Base-by-base conservation (phyloP, 768 basidiomycete species). In the Trametes punicea region DNA sequence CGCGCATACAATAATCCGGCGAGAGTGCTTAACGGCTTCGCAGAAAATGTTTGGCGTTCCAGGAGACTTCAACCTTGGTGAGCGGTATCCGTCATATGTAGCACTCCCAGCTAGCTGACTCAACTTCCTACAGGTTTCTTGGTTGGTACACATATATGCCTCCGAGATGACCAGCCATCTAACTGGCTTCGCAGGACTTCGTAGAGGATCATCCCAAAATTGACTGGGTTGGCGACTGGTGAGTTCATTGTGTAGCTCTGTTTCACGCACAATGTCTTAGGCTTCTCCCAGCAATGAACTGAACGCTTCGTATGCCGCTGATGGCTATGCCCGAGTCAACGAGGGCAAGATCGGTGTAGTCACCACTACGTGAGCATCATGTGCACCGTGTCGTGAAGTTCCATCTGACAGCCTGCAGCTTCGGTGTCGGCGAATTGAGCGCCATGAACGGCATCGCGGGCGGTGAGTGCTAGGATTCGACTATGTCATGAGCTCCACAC, bases 351-450 rank as follows among this genome's bases (percentile, higher is more conserved):
- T 92, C 45, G 90, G 89, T 46, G 90, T 84, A 7, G 70, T 93
- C 4, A 70, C 81, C 29, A 96, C 94, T 10, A 97, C 88, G 86
- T 87, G 63, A n/a, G 75, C 65, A 0, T 20, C 2, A 13, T 7
- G 6, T 13, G 29, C 30, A n/a, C 15, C 2, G n/a, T 11, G n/a
- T 4, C 18, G 2, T 33, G 4, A 16, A 23, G 8, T 2, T 4
- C 9, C 3, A 1, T 18, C 47, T 56, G 15, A 57, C 46, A 8
- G 5, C 8, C 18, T 29, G 4, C 34, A 88, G 87, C 2, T 96
- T 94, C 61, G 94, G 94, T 51, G 94, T 97, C n/a, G 94, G 94
- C 15, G 94, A 97, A 69, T 73, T 96, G 40, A 89, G 87, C 36
- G 93, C 93, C 4, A 84, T 88, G 31, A 91, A 92, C 63, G 89